Evolutionary conservation across 2,329 filamentous ascomycete genomes (phyloP), one percentile per base, ranked within the genome.

Genomic region (Raffaelea ambrosiae): DNA sequence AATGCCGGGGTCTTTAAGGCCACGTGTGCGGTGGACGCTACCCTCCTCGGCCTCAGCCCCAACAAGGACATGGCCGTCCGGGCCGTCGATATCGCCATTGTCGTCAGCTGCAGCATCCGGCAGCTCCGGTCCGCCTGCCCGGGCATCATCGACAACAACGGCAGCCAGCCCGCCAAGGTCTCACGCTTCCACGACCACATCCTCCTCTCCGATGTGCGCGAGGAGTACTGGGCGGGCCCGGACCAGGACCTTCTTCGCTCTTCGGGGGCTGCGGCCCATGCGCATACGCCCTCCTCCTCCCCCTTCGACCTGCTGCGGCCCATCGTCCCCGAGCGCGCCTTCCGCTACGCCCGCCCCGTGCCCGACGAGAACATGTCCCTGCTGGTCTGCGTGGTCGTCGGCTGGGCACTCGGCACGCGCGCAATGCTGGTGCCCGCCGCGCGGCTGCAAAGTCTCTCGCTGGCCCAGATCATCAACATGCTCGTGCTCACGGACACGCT

Each of bases 391-490:
- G 23, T 18, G 11, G 41, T 38, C n/a, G 36, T 38, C 21, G 53
- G 43, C 44, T 54, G 53, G 53, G 53, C 43, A 3, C 45, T 54
- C 23, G 53, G 49, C 29, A n/a, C 38, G 45, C 45, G 35, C 9
- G 51, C 23, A 4, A 7, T 47, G 23, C 23, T 16, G 10, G 2
- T 53, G 35, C 11, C 49, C 16, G n/a, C 43, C 2, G 10, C 3
- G 16, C 46, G 49, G 7, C 20, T 46, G 10, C 22, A 14, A 8
- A 16, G 3, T 3, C 39, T 54, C 18, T 46, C 47, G 26, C 53
- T 53, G 31, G 3, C 8, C 20, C 33, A 50, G 46, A 19, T 54
- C 18, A 4, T 48, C 26, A 44, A n/a, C 40, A 20, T 50, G 46
- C 41, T 54, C 5, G 23, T 47, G 18, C 48, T 53, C 38, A 47